Conservation (phyloP, 306 rosid genomes). For the Prinsepia uniflora region DNA sequence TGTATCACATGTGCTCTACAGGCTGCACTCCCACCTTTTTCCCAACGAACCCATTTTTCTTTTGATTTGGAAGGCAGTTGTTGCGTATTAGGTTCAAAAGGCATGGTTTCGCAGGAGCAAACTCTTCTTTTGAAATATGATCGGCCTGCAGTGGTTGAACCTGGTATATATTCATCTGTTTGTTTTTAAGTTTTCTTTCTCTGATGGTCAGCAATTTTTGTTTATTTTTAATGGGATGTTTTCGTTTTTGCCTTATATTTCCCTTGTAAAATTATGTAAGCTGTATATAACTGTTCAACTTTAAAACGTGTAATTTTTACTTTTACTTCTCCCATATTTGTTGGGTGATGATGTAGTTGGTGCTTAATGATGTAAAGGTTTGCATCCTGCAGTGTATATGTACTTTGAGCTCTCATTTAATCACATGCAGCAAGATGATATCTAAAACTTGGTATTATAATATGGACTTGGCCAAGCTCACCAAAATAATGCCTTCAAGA, state of each 20-base stretch:
- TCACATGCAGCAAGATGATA: not conserved
- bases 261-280: not conserved
- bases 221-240: not conserved
- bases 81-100: too few relatives aligned
- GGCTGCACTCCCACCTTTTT: too few relatives aligned
- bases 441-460: not conserved
- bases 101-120: too few relatives aligned
- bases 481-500: too few relatives aligned
- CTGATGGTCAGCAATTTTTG: slow-evolving; percentile 8
- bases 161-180: not conserved
- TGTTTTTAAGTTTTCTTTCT: not conserved
- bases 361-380: not conserved
- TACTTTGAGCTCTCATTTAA: not conserved
- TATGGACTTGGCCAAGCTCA: not conserved
- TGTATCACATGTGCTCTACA: too few relatives aligned
- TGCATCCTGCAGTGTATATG: not conserved
- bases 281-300: not conserved
- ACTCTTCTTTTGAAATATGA: too few relatives aligned
- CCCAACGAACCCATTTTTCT: too few relatives aligned
- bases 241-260: not conserved
- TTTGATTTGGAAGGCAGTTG: too few relatives aligned
- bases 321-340: not conserved
- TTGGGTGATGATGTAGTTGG: slow-evolving; percentile 1
- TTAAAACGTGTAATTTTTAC: not conserved
- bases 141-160: too few relatives aligned